These are phyloP conservation scores for Termitomyces heimii DNA, from an alignment of 768 basidiomycete genomes.

Conservation along the genomic window DNA sequence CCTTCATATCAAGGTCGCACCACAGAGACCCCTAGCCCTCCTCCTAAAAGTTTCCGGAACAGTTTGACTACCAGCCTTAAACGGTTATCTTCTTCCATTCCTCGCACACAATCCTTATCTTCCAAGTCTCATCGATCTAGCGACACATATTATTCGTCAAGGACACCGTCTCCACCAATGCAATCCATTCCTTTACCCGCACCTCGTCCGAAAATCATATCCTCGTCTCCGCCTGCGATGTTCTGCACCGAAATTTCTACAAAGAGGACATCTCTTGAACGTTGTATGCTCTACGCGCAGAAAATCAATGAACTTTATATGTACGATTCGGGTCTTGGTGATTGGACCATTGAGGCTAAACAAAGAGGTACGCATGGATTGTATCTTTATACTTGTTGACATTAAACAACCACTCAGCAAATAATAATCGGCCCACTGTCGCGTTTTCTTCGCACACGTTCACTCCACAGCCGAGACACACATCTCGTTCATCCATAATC, in stretches of 20 bases:
- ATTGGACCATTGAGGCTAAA: slow-evolving; percentile 64
- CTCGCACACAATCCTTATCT: slow-evolving; percentile 61
- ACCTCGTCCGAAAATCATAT: slow-evolving; percentile 24
- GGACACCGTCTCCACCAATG: slow-evolving; percentile 30
- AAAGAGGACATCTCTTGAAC: slow-evolving; percentile 54
- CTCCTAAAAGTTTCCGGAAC: slow-evolving; percentile 43
- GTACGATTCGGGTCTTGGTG: slow-evolving; percentile 69
- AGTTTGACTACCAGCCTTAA: slow-evolving; percentile 41
- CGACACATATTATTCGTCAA: slow-evolving; percentile 27
- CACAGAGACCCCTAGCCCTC: slow-evolving; percentile 34
- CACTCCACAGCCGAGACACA: slow-evolving; percentile 54
- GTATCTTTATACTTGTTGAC: neutral
- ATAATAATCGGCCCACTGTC: slow-evolving; percentile 23
- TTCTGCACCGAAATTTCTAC: slow-evolving; percentile 57
- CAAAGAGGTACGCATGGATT: slow-evolving; percentile 41
- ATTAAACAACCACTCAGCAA: slow-evolving; percentile 13
- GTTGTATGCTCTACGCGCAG: slow-evolving; percentile 65
- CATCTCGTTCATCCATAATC: slow-evolving; percentile 64
- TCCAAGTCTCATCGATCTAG: slow-evolving; percentile 29
- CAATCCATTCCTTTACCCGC: slow-evolving; percentile 10
- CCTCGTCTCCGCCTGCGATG: slow-evolving; percentile 59
- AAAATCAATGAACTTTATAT: slow-evolving; percentile 81
- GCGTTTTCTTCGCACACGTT: slow-evolving; percentile 36
- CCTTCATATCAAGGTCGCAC: slow-evolving; percentile 14
- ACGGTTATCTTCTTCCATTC: slow-evolving; percentile 48